phyloP scores from a whole-genome alignment of 768 basidiomycete species.

The Mycena albidolilacea region DNA sequence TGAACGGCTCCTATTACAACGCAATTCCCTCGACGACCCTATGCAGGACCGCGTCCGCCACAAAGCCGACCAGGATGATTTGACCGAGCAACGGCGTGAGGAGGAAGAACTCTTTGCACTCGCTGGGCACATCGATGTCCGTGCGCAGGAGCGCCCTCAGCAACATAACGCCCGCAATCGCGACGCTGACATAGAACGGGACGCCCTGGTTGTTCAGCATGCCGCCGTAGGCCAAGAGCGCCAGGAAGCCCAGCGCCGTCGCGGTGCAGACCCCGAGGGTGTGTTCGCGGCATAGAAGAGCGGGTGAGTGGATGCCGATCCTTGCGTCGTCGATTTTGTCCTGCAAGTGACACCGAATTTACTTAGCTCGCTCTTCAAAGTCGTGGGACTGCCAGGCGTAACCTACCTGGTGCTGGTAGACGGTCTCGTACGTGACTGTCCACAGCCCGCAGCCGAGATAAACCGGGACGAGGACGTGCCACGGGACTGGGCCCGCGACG shows the following conservation, averaged over 20 bases:
- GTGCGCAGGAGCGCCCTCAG: slow-evolving; percentile 39
- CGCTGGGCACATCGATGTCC: slow-evolving; percentile 45
- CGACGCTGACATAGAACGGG: slow-evolving; percentile 48
- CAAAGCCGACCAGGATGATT: slow-evolving; percentile 44
- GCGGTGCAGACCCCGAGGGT: slow-evolving; percentile 62
- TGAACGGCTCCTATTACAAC: slow-evolving; percentile 25
- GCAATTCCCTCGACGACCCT: slow-evolving; percentile 40
- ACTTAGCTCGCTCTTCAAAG: background rate
- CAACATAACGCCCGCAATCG: slow-evolving; percentile 36
- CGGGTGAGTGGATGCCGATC: slow-evolving; percentile 74
- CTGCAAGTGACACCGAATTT: background rate
- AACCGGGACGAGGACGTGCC: slow-evolving; percentile 43
- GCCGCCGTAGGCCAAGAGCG: slow-evolving; percentile 60
- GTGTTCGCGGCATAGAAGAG: slow-evolving; percentile 64
- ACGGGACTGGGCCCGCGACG: slow-evolving; percentile 43
- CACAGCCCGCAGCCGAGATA: slow-evolving; percentile 48
- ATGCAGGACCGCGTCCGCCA: slow-evolving; percentile 43
- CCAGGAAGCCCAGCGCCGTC: slow-evolving; percentile 57
- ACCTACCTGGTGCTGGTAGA: slow-evolving; percentile 50
- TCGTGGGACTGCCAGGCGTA: background rate
- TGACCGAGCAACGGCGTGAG: slow-evolving; percentile 46
- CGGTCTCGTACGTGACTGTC: slow-evolving; percentile 50
- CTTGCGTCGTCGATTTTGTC: slow-evolving; percentile 61
- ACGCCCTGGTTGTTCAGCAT: slow-evolving; percentile 59
- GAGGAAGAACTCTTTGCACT: slow-evolving; percentile 45